These are phyloP conservation scores for Aspergillus pseudoterreus DNA, from an alignment of 2,329 filamentous ascomycete genomes.

Conservation along the genomic window DNA sequence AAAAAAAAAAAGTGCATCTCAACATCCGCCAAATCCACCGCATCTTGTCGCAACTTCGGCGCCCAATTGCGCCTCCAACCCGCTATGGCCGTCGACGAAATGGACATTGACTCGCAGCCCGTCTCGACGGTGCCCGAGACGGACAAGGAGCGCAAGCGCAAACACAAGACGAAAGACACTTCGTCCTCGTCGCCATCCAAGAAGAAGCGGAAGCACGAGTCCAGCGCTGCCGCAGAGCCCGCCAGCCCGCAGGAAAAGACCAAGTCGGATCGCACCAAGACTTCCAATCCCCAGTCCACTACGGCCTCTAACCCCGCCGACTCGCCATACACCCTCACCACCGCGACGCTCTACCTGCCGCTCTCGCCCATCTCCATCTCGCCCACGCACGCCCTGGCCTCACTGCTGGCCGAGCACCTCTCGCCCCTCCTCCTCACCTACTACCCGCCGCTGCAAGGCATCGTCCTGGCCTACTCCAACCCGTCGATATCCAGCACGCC, in stretches of 20 bases:
- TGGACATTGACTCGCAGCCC: constrained; percentile 35
- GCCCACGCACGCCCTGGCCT: constrained; percentile 52
- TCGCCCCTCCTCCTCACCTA: constrained; percentile 62
- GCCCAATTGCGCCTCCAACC: neutral
- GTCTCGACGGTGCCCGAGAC: constrained; percentile 16
- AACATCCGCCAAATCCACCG: constrained; percentile 2
- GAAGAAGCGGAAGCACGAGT: constrained; percentile 42
- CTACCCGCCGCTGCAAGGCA: constrained; percentile 56
- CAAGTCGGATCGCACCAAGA: constrained; percentile 31
- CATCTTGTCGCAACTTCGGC: neutral
- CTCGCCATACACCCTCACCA: constrained; percentile 75
- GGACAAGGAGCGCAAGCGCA: constrained; percentile 40
- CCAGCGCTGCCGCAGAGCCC: constrained; percentile 15
- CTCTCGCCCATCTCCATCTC: constrained; percentile 55
- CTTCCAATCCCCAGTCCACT: constrained; percentile 3
- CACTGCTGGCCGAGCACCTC: constrained; percentile 58
- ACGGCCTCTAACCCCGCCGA: constrained; percentile 29
- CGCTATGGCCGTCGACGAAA: constrained; percentile 37
- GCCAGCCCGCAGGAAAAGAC: constrained; percentile 26
- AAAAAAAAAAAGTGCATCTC: constrained; percentile 29
- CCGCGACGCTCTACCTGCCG: constrained; percentile 68
- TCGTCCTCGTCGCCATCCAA: constrained; percentile 30
- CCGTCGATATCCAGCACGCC: constrained; percentile 39
- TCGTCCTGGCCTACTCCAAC: constrained; percentile 54
- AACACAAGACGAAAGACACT: constrained; percentile 45